Evolutionary conservation across 2,329 filamentous ascomycete genomes (phyloP).

Genomic region (Pyrenochaeta sp.): DNA sequence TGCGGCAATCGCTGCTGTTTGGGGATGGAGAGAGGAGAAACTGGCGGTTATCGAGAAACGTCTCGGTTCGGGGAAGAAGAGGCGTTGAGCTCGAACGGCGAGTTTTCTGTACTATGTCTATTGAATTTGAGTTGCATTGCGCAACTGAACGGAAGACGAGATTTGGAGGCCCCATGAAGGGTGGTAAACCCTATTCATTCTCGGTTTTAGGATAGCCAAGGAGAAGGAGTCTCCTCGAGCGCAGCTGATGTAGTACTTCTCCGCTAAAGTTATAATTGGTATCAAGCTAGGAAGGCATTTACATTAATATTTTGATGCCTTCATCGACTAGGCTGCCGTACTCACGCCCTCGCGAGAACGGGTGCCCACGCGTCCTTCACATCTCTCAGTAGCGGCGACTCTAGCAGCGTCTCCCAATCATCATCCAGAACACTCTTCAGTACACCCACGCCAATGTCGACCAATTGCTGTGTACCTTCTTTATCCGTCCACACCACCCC

Average conservation of each 20-base stretch:
- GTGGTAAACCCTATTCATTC: too few relatives aligned
- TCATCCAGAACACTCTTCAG: conserved; percentile 21
- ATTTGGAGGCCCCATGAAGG: too few relatives aligned
- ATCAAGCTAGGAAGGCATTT: background rate
- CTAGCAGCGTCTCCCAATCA: conserved; percentile 32
- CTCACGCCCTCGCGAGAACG: conserved; percentile 2
- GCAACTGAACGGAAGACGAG: background rate
- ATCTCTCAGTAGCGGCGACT: conserved; percentile 17
- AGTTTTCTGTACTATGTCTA: background rate
- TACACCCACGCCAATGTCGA: conserved; percentile 31
- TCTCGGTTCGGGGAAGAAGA: conserved; percentile 15
- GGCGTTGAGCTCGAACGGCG: conserved; percentile 1
- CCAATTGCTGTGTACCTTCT: conserved; percentile 35
- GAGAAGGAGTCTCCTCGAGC: too few relatives aligned
- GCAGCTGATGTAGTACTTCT: too few relatives aligned
- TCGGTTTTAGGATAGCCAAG: too few relatives aligned
- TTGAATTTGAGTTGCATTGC: background rate
- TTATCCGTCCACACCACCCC: conserved; percentile 38
- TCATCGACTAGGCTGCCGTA: background rate
- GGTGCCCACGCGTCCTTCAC: conserved; percentile 15
- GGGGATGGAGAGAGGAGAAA: conserved; percentile 28
- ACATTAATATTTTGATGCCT: background rate
- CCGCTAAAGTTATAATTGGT: too few relatives aligned
- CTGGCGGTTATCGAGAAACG: conserved; percentile 18
- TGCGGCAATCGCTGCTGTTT: conserved; percentile 20